Conservation (phyloP, 768 basidiomycete genomes). For the Kwoniella shandongensis region DNA sequence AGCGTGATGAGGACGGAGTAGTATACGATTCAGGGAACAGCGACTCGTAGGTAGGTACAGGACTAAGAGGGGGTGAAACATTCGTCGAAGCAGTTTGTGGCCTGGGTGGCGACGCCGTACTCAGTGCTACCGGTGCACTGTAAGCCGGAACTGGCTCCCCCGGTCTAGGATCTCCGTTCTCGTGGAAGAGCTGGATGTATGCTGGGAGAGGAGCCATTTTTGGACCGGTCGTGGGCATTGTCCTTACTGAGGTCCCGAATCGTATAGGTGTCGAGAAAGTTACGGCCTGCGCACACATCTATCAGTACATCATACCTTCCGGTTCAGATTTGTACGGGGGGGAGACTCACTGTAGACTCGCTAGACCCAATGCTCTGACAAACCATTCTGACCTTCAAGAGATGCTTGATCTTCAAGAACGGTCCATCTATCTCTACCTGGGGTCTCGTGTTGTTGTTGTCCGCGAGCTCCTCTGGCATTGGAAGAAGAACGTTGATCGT, state of each 20-base stretch:
- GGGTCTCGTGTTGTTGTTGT: conserved; percentile 22
- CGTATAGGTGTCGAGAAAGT: conserved; percentile 46
- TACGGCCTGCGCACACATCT: conserved; percentile 24
- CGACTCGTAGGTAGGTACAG: conserved; percentile 9
- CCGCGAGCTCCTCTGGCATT: conserved; percentile 32
- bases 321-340: not conserved
- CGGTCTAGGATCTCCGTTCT: conserved; percentile 45
- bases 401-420: conserved; percentile 46
- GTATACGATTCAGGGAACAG: conserved; percentile 1
- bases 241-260: conserved; percentile 43
- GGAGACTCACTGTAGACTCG: conserved; percentile 22
- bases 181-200: conserved; percentile 51
- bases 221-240: conserved; percentile 11
- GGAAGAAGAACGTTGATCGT: conserved; percentile 52
- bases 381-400: conserved; percentile 46
- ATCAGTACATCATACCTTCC: not conserved
- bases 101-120: not conserved
- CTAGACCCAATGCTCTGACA: conserved; percentile 23
- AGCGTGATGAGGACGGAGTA: conserved; percentile 4
- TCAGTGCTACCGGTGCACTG: not conserved
- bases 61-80: not conserved
- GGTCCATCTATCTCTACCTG: conserved; percentile 45
- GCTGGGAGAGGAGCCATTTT: conserved; percentile 34
- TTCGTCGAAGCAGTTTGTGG: conserved; percentile 6
- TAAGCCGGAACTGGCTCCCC: conserved; percentile 50